phyloP scores from a whole-genome alignment of 257 asterid genomes.

The Vinca minor region DNA sequence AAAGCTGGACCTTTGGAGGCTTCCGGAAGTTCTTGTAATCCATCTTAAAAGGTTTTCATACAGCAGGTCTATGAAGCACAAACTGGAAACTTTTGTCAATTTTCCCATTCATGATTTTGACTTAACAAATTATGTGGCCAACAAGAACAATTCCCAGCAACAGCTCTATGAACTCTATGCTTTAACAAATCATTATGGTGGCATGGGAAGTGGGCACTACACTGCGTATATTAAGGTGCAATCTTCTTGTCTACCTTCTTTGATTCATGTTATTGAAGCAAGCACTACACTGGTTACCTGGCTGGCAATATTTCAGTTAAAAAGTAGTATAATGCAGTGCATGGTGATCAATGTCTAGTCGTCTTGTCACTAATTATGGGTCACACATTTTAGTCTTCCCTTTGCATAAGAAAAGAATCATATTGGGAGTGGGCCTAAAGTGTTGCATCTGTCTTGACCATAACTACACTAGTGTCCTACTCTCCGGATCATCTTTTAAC shows the following conservation, averaged over 20 bases:
- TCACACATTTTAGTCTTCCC: background rate
- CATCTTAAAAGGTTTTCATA: slow-evolving; percentile 95
- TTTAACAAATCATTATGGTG: slow-evolving; percentile 87
- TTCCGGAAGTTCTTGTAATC: slow-evolving; percentile 93
- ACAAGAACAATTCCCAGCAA: slow-evolving; percentile 71
- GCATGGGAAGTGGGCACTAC: slow-evolving; percentile 99
- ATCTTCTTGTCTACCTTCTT: slow-evolving; percentile 3
- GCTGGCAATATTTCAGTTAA: background rate
- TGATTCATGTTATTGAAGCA: background rate
- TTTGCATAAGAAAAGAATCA: background rate
- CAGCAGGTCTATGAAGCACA: slow-evolving; percentile 96
- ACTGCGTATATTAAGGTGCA: slow-evolving; percentile 91
- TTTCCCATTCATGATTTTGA: slow-evolving; percentile 91
- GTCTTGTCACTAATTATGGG: background rate
- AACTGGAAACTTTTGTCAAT: slow-evolving; percentile 92
- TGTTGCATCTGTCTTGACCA: background rate
- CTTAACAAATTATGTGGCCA: slow-evolving; percentile 84
- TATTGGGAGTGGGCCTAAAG: background rate
- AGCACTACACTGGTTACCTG: background rate
- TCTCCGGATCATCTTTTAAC: background rate
- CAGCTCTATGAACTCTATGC: slow-evolving; percentile 96
- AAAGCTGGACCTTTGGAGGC: slow-evolving; percentile 99
- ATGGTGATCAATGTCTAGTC: background rate
- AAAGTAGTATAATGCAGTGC: too few relatives aligned
- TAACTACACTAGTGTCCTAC: background rate